phyloP scores from a whole-genome alignment of 495 filamentous ascomycete genomes.

The Neurospora pannonica region DNA sequence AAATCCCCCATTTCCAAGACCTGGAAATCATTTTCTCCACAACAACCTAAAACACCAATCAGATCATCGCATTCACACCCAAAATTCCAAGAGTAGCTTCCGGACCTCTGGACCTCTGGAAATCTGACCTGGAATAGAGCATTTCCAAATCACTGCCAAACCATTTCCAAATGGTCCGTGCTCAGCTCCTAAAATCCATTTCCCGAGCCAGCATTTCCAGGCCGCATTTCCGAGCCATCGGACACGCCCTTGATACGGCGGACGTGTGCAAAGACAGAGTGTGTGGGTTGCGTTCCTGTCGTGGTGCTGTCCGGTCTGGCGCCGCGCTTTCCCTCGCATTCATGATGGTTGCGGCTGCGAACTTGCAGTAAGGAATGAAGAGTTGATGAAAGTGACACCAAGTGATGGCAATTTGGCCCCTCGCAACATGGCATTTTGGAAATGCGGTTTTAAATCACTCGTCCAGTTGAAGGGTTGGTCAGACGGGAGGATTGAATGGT shows the following conservation, averaged over 20 bases:
- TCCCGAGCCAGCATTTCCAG: too few relatives aligned
- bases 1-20: too few relatives aligned
- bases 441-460: not conserved
- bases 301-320: not conserved
- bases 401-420: not conserved
- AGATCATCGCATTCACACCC: too few relatives aligned
- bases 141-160: too few relatives aligned
- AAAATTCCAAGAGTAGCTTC: too few relatives aligned
- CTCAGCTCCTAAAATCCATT: too few relatives aligned
- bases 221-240: too few relatives aligned
- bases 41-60: too few relatives aligned
- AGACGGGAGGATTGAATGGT: not conserved
- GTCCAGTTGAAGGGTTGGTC: not conserved
- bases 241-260: not conserved
- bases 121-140: too few relatives aligned
- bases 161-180: too few relatives aligned
- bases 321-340: not conserved
- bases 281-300: not conserved
- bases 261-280: not conserved
- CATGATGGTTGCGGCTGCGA: not conserved
- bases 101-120: too few relatives aligned
- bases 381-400: not conserved
- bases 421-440: slow-evolving; percentile 1
- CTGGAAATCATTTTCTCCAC: too few relatives aligned
- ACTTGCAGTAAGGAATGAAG: not conserved